Evolutionary conservation across 2,329 filamentous ascomycete genomes (phyloP).

Genomic region (Pseudopyricularia cyperi): DNA sequence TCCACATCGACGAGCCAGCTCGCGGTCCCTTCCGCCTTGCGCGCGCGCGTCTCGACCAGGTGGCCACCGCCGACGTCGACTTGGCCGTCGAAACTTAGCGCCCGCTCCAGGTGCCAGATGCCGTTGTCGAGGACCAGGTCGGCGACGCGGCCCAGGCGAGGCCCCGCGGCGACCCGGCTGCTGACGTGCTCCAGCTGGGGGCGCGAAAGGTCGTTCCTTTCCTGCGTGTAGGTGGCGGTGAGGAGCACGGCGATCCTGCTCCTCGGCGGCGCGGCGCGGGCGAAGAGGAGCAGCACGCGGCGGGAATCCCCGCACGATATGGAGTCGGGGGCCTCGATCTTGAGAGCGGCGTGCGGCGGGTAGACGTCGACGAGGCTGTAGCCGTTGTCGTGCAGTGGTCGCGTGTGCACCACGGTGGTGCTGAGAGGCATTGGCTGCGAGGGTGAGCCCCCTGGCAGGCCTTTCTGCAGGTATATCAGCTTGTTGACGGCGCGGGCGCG

Average conservation of each 20-base stretch:
- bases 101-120: neutral
- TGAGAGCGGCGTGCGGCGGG: constrained; percentile 4
- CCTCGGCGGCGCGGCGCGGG: neutral
- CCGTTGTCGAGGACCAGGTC: constrained; percentile 1
- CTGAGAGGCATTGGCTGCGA: constrained; percentile 3
- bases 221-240: constrained; percentile 2
- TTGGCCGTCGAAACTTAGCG: neutral
- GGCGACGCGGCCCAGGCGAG: neutral
- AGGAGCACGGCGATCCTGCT: constrained; percentile 1
- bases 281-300: constrained; percentile 3
- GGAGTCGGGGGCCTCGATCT: neutral
- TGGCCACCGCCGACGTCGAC: neutral
- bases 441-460: neutral
- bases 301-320: constrained; percentile 3
- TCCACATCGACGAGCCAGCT: constrained; percentile 1
- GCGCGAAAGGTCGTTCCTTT: constrained; percentile 2
- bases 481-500: neutral
- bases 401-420: neutral
- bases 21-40: neutral
- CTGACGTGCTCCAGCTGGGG: neutral
- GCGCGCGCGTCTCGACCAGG: neutral
- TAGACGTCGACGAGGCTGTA: constrained; percentile 2
- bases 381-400: neutral
- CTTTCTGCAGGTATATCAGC: constrained; percentile 3
- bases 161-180: constrained; percentile 1